Conservation (phyloP, 2,329 filamentous ascomycete genomes). For the Akanthomyces dipterigenus region DNA sequence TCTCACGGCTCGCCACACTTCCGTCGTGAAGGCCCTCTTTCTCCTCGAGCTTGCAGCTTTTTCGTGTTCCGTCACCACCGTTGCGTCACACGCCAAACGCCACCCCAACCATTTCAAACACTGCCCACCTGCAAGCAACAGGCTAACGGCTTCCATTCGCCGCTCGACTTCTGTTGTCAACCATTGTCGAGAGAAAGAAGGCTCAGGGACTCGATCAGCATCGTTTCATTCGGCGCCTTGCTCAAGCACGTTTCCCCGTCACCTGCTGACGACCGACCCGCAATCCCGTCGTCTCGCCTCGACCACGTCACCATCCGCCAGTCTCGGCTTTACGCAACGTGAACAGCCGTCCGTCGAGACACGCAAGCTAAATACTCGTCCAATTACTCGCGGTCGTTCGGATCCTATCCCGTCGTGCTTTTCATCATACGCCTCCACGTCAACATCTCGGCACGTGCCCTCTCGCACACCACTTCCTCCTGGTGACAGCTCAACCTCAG, state of each 20-base stretch:
- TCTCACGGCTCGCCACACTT: conserved; percentile 9
- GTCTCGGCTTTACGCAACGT: conserved; percentile 8
- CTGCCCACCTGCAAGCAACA: conserved; percentile 7
- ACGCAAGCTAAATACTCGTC: neutral
- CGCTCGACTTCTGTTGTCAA: neutral
- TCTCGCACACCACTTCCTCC: neutral
- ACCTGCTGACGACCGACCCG: neutral
- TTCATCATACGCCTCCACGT: neutral
- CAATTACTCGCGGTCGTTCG: neutral
- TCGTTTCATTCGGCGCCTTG: neutral
- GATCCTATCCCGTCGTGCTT: neutral
- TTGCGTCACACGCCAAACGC: conserved; percentile 2
- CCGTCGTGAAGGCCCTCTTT: conserved; percentile 12
- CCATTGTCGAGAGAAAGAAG: conserved; percentile 10
- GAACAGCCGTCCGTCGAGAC: conserved; percentile 4
- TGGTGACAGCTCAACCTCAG: conserved; percentile 5
- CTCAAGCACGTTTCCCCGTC: neutral
- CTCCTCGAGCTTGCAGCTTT: conserved; percentile 16
- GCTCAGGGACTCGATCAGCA: neutral
- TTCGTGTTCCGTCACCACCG: neutral
- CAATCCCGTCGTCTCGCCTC: conserved; percentile 3
- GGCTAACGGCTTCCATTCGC: conserved; percentile 2
- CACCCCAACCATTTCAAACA: conserved; percentile 4
- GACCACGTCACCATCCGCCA: conserved; percentile 11
- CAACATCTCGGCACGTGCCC: conserved; percentile 1